Percentiles rank a stretch among this genome's conserved stretches.
phyloP scores from a whole-genome alignment of 768 basidiomycete genomes.

The Mycena indigotica region DNA sequence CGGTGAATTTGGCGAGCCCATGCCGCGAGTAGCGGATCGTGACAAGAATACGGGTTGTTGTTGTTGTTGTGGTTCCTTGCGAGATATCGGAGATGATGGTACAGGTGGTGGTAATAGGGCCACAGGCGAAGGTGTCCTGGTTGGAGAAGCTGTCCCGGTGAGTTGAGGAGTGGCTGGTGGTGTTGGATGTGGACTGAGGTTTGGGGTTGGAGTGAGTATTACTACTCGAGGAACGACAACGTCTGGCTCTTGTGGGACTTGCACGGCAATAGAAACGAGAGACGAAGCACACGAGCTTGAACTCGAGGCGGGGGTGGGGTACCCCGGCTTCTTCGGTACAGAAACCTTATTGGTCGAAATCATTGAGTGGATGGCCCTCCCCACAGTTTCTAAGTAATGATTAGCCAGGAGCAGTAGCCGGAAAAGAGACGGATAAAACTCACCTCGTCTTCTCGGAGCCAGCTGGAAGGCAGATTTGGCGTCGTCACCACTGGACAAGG shows the following conservation, averaged over 20 bases:
- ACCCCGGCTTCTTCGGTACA: conserved; percentile 11
- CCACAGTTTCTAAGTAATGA: conserved; percentile 34
- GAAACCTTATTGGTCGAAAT: conserved; percentile 11
- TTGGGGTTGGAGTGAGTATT: conserved; percentile 76
- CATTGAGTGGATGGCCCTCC: conserved; percentile 31
- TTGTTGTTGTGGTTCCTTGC: background rate
- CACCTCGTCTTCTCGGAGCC: conserved; percentile 14
- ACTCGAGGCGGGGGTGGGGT: conserved; percentile 11
- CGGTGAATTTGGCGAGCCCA: conserved; percentile 16
- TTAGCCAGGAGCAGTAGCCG: background rate
- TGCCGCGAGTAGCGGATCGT: conserved; percentile 18
- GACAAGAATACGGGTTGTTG: conserved; percentile 4
- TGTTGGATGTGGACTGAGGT: conserved; percentile 76
- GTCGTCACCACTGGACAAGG: conserved; percentile 9
- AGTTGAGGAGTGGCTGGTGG: conserved; percentile 70
- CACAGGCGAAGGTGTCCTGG: background rate
- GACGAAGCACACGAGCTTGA: conserved; percentile 16
- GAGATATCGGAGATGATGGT: background rate
- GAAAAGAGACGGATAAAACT: background rate
- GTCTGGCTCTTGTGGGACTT: conserved; percentile 15
- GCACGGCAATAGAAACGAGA: conserved; percentile 15
- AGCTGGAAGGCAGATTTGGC: background rate
- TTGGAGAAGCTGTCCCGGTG: conserved; percentile 10
- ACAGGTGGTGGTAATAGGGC: background rate
- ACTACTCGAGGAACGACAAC: conserved; percentile 54